A percentile compares a stretch with the other conserved stretches of the same genome.
These are phyloP conservation scores for Fusarium abutilonis DNA, from an alignment of 2,329 filamentous ascomycete species.

Conservation along the genomic window DNA sequence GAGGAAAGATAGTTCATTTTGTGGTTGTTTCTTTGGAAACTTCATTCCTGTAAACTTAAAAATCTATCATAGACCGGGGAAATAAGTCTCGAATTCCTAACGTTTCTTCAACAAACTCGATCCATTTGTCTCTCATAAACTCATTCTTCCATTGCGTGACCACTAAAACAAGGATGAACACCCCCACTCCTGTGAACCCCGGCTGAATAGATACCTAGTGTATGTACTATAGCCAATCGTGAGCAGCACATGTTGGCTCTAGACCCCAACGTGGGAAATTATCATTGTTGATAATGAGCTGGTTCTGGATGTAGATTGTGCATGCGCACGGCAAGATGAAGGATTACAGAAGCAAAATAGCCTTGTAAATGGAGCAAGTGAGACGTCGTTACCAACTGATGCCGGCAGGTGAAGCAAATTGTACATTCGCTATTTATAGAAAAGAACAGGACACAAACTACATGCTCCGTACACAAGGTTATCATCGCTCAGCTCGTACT, in stretches of 20 bases:
- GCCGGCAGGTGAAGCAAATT: background rate
- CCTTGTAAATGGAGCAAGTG: conserved; percentile 7
- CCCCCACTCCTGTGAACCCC: conserved; percentile 29
- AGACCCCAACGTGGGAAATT: conserved; percentile 43
- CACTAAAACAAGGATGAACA: conserved; percentile 17
- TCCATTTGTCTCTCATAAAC: background rate
- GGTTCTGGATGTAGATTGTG: conserved; percentile 1
- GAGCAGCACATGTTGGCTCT: conserved; percentile 5
- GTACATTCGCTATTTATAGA: background rate
- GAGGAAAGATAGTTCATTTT: background rate
- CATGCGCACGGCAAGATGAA: conserved; percentile 3
- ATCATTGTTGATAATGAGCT: conserved; percentile 31
- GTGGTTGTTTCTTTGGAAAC: conserved; percentile 9
- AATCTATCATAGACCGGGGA: conserved; percentile 3
- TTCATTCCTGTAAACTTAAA: conserved; percentile 19
- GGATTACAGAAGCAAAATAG: conserved; percentile 20
- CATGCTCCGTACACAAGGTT: background rate
- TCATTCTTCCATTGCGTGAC: conserved; percentile 16
- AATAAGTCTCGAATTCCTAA: conserved; percentile 24
- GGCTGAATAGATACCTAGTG: conserved; percentile 6
- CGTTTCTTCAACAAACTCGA: conserved; percentile 14
- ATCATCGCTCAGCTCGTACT: background rate
- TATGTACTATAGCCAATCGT: conserved; percentile 39
- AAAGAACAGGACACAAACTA: background rate
- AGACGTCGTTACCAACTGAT: background rate